These are phyloP conservation scores for Corymbia citriodora DNA, from an alignment of 441 rosid genomes.

Conservation along the genomic window DNA sequence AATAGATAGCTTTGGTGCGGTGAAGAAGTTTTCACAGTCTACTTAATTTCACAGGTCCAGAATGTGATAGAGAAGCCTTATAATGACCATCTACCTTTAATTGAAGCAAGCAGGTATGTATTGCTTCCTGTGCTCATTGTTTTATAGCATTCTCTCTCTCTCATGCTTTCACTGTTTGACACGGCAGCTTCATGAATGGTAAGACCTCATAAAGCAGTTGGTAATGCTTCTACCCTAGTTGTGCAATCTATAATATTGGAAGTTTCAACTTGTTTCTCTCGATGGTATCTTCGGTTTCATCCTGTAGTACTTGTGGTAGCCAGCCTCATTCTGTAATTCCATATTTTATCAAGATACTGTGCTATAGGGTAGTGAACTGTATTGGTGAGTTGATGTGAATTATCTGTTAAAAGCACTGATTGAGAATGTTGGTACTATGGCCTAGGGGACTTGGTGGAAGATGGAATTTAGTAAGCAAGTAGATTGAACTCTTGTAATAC, in stretches of 20 bases:
- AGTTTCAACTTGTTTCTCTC: not conserved
- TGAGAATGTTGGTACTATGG: not conserved
- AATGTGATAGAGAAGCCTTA: conserved; percentile 96
- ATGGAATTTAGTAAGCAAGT: not conserved
- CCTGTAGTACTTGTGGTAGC: not conserved
- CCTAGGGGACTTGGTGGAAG: not conserved
- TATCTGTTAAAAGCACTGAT: not conserved
- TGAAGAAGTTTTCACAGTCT: not conserved
- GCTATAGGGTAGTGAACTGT: not conserved
- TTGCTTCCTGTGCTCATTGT: not conserved
- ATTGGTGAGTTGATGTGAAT: not conserved
- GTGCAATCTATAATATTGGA: not conserved
- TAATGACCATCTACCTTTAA: conserved; percentile 83
- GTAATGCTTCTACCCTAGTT: not conserved
- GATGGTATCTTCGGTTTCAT: not conserved
- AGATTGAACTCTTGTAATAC: not conserved
- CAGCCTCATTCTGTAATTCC: not conserved
- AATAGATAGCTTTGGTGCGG: not conserved
- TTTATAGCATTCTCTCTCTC: not conserved
- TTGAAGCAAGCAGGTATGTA: conserved; percentile 92
- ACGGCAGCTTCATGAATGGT: not conserved
- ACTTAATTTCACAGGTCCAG: conserved; percentile 55
- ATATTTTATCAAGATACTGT: not conserved
- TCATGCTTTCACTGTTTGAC: not conserved
- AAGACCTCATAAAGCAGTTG: not conserved